Evolutionary conservation across 1,139 yeast genomes (phyloP).

Genomic region (Yamadazyma jaroonii): DNA sequence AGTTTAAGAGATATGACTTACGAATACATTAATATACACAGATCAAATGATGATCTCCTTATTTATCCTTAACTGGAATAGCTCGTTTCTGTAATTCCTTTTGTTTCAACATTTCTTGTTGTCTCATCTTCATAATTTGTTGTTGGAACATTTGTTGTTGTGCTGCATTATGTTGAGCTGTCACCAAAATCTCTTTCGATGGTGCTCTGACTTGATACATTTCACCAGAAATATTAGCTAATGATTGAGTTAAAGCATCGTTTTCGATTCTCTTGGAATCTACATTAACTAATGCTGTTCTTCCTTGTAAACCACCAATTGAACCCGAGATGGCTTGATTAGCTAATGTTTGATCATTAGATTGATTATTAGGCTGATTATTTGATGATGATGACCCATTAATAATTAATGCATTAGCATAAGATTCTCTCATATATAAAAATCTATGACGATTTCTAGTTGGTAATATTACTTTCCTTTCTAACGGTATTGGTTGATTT

Average conservation of each 20-base stretch:
- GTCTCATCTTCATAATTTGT: constrained; percentile 44
- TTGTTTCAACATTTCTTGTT: constrained; percentile 35
- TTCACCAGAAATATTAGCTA: constrained; percentile 51
- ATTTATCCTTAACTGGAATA: constrained; percentile 19
- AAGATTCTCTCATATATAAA: constrained; percentile 79
- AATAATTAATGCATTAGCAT: constrained; percentile 58
- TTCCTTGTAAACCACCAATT: constrained; percentile 71
- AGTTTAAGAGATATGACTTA: constrained; percentile 1
- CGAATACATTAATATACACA: constrained; percentile 8
- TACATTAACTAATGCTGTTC: constrained; percentile 71
- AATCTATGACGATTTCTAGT: constrained; percentile 68
- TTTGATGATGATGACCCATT: constrained; percentile 21
- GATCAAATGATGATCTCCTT: not conserved
- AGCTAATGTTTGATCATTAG: constrained; percentile 42
- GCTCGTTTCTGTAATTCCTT: constrained; percentile 22
- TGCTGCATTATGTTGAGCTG: constrained; percentile 43
- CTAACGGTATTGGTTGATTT: constrained; percentile 80
- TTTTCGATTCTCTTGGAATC: constrained; percentile 33
- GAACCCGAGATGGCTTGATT: constrained; percentile 53
- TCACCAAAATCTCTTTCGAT: constrained; percentile 44
- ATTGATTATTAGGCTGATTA: constrained; percentile 18
- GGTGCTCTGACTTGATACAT: constrained; percentile 64
- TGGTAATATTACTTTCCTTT: constrained; percentile 70
- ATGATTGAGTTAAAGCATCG: constrained; percentile 45
- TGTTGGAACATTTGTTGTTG: constrained; percentile 53